Evolutionary conservation across 331 rosid species (phyloP).

Genomic region (Saraca asoca): DNA sequence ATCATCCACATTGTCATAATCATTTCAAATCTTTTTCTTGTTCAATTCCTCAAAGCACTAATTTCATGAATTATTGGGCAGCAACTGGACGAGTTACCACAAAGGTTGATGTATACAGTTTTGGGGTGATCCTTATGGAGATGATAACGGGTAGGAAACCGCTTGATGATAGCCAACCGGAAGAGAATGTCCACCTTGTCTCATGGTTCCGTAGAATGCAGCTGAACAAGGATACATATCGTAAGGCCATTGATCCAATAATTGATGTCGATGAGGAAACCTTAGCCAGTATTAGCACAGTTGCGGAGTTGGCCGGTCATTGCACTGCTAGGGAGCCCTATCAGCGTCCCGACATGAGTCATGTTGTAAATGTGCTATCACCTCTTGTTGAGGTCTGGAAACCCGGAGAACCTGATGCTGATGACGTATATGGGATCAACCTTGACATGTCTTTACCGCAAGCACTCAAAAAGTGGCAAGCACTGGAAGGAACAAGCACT

Average conservation of each 20-base stretch:
- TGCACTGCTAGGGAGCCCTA: conserved; percentile 78
- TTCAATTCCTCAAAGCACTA: conserved; percentile 10
- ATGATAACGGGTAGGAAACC: conserved; percentile 77
- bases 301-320: conserved; percentile 83
- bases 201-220: conserved; percentile 76
- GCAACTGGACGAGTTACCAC: conserved; percentile 86
- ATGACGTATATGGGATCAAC: conserved; percentile 57
- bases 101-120: conserved; percentile 88
- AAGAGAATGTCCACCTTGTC: conserved; percentile 81
- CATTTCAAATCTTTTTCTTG: neutral
- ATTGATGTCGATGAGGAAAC: conserved; percentile 63
- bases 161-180: conserved; percentile 70
- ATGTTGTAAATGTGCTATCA: conserved; percentile 72
- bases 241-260: conserved; percentile 54
- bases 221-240: conserved; percentile 42
- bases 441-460: conserved; percentile 63
- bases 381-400: conserved; percentile 82
- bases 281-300: conserved; percentile 45
- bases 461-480: conserved; percentile 74
- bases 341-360: conserved; percentile 89
- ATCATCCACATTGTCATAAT: neutral
- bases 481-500: conserved; percentile 48
- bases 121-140: conserved; percentile 96
- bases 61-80: conserved; percentile 38
- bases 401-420: conserved; percentile 51